phyloP scores from a whole-genome alignment of 179 eudicot genomes.

The Spergularia azorica region DNA sequence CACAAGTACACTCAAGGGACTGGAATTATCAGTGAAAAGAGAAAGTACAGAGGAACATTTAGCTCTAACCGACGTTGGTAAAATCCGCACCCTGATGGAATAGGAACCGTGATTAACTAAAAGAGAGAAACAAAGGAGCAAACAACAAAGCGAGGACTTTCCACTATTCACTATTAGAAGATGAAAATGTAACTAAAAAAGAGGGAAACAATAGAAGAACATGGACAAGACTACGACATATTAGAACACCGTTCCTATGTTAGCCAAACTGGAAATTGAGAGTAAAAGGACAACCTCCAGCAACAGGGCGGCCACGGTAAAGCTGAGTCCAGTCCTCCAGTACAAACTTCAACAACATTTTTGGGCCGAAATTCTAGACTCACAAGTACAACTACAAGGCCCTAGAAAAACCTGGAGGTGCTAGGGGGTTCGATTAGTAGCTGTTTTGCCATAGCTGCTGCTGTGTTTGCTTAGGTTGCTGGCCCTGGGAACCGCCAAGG shows the following conservation, averaged over 20 bases:
- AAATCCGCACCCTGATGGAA: too few relatives aligned
- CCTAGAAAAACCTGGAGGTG: constrained; percentile 31
- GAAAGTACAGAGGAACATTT: too few relatives aligned
- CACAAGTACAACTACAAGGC: constrained; percentile 11
- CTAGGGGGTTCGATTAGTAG: constrained; percentile 53
- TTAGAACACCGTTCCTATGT: constrained; percentile 31
- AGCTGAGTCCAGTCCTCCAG: constrained; percentile 14
- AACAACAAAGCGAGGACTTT: constrained; percentile 6
- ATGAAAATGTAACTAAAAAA: constrained; percentile 7
- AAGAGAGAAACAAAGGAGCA: neutral
- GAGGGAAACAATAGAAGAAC: neutral
- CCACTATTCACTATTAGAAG: constrained; percentile 10
- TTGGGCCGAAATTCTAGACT: constrained; percentile 26
- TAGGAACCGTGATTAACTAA: too few relatives aligned
- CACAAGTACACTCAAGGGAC: too few relatives aligned
- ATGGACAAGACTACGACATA: neutral
- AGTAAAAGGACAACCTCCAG: constrained; percentile 21
- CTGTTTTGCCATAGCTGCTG: constrained; percentile 80
- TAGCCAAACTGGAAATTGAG: constrained; percentile 27
- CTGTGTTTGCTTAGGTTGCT: constrained; percentile 70
- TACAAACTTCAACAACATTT: constrained; percentile 3
- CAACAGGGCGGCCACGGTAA: constrained; percentile 17
- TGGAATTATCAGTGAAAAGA: too few relatives aligned
- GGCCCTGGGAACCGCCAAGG: constrained; percentile 62
- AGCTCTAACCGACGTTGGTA: too few relatives aligned